Evolutionary conservation across 108 stramenopile species (phyloP), one percentile per base, ranked within the genome.

Genomic region (Pseudonitzschia multistriata): DNA sequence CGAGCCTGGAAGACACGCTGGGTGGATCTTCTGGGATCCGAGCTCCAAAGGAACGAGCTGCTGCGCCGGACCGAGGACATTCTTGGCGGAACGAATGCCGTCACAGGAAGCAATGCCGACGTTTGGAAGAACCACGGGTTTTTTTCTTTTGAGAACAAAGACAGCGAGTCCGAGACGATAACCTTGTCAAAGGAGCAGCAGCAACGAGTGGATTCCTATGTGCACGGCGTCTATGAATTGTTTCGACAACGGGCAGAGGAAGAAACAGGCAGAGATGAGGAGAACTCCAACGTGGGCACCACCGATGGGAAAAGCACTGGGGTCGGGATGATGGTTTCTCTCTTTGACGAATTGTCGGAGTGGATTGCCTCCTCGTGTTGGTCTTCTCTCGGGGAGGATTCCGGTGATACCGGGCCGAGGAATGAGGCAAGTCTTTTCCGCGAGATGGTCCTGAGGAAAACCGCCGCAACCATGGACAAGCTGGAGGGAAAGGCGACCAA

Each of bases 381-480:
- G 57, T 35, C 57, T 11, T 21, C 31, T 5, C n/a, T 59, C 13
- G 71, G 56, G n/a, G 25, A 77, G 8, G 73, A 70, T 34, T 27
- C 0, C 3, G 50, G 29, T 6, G 54, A 55, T 19, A 29, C 29
- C 64, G 35, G 47, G 21, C 0, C n/a, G n/a, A 30, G 22, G n/a
- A 25, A 29, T 14, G 64, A 47, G 28, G 40, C 37, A 14, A 30
- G 15, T 29, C 11, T 59, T 0, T 17, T 88, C 24, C 76, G 86
- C 61, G 76, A 66, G 47, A 67, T 52, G 25, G 68, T 90, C 17
- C 69, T 94, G 55, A 31, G 35, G 0, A 87, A 94, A 42, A 67
- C 90, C 62, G 67, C 75, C 34, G 39, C 59, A 4, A 63, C 60
- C 8, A 73, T 88, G 76, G 27, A 56, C 33, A 31, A 49, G 35